Conservation (phyloP, 371 early-diverging fungal genomes). For the Mucor irregularis region DNA sequence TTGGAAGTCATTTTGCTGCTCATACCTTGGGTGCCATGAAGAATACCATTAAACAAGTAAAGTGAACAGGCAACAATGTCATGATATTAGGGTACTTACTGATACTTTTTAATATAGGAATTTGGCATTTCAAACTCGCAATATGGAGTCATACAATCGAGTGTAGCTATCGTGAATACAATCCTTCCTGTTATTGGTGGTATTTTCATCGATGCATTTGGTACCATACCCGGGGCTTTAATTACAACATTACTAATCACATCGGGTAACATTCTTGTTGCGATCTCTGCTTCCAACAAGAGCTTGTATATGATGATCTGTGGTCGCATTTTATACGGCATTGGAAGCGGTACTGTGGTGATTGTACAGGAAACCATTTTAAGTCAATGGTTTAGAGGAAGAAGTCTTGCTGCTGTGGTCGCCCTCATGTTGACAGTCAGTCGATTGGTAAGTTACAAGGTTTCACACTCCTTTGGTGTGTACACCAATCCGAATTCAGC, state of each 20-base stretch:
- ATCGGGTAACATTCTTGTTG: slow-evolving; percentile 62
- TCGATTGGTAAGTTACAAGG: slow-evolving; percentile 44
- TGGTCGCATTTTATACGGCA: slow-evolving; percentile 72
- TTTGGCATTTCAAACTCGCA: slow-evolving; percentile 68
- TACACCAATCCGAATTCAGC: too few species aligned
- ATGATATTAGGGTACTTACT: neutral
- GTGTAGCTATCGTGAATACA: slow-evolving; percentile 72
- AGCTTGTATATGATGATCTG: slow-evolving; percentile 62
- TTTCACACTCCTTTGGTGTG: neutral
- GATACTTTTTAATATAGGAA: slow-evolving; percentile 42
- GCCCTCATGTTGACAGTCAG: slow-evolving; percentile 70
- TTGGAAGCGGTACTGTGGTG: slow-evolving; percentile 71
- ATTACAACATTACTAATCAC: slow-evolving; percentile 63
- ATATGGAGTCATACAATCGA: slow-evolving; percentile 72
- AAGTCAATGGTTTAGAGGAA: slow-evolving; percentile 73
- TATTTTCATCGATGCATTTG: slow-evolving; percentile 71
- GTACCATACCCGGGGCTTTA: slow-evolving; percentile 64
- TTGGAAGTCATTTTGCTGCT: slow-evolving; percentile 76
- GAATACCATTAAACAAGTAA: slow-evolving; percentile 65
- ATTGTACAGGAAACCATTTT: slow-evolving; percentile 74
- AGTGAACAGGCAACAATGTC: neutral
- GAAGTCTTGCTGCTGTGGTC: slow-evolving; percentile 62
- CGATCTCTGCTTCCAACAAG: slow-evolving; percentile 53
- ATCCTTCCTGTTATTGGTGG: slow-evolving; percentile 73
- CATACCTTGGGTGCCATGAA: slow-evolving; percentile 75